A percentile compares a stretch with the other conserved stretches of the same genome.
Evolutionary conservation across 768 basidiomycete genomes (phyloP).

Genomic region (Jaapia argillacea): DNA sequence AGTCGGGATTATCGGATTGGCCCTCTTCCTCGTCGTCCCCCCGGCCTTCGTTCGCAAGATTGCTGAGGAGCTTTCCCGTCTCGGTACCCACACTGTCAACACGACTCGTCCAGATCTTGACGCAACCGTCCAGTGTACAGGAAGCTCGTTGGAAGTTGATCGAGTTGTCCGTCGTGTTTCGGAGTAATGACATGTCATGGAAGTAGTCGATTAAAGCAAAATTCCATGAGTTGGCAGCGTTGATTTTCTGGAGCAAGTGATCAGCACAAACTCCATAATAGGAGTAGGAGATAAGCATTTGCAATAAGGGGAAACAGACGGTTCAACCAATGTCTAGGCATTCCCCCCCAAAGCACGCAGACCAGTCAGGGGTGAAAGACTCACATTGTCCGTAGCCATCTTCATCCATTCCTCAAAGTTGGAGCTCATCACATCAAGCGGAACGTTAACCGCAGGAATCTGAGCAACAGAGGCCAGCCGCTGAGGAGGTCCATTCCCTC

Average conservation of each 20-base stretch:
- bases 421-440: slow-evolving; percentile 78
- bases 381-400: slow-evolving; percentile 96
- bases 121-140: slow-evolving; percentile 94
- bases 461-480: slow-evolving; percentile 51
- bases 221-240: slow-evolving; percentile 93
- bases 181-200: slow-evolving; percentile 91
- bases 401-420: slow-evolving; percentile 99
- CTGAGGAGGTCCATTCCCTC: no score
- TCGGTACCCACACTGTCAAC: slow-evolving; percentile 97
- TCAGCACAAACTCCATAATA: slow-evolving; percentile 3
- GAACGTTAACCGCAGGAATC: slow-evolving; percentile 47
- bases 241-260: slow-evolving; percentile 78
- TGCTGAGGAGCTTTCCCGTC: slow-evolving; percentile 89
- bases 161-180: slow-evolving; percentile 88
- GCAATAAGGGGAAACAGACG: neutral
- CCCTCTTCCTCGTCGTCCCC: slow-evolving; percentile 50
- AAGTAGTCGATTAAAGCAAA: slow-evolving; percentile 98
- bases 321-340: neutral
- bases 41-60: slow-evolving; percentile 62
- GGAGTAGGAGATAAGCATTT: slow-evolving; percentile 5
- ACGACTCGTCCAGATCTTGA: slow-evolving; percentile 98
- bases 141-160: slow-evolving; percentile 99
- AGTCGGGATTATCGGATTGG: slow-evolving; percentile 52
- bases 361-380: slow-evolving; percentile 15
- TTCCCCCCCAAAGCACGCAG: neutral